Evolutionary conservation across 495 filamentous ascomycete genomes (phyloP), one percentile per base, ranked within the genome.

Genomic region (Collariella sp.): DNA sequence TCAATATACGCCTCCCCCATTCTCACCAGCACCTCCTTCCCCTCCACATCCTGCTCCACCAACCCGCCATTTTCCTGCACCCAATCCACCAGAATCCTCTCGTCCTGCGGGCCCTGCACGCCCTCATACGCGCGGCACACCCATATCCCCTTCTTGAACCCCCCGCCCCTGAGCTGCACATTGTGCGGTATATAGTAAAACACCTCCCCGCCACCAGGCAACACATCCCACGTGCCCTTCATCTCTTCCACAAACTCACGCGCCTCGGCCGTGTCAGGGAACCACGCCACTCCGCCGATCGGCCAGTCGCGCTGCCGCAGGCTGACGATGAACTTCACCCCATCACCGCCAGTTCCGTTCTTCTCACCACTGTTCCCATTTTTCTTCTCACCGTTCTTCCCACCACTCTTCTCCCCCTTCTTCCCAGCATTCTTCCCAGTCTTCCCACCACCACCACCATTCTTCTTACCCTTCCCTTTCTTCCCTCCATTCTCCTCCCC

Each of bases 1-100:
- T 39, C 42, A 0, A 42, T 26, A 10, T n/a, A 48, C 6, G 45
- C 52, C 45, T 55, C 52, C n/a, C 44, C 52, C 52, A 55, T 55
- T 4, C 31, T 10, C 2, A 18, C 18, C 16, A 55, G 13, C 16
- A 55, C 45, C 44, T 55, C 12, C 23, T 26, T 20, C 0, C 36
- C 52, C 13, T 19, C 0, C 6, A 0, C 6, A 19, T 55, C 52
- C 45, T 48, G 6, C 7, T 24, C 44, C 1, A 15, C 52, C 1
- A 10, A 2, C 3, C n/a, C 22, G 0, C 23, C 35, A 16, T 18
- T 7, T 3, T 1, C 35, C 4, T 0, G 0, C 35, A 36, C 1
- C 52, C 44, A 55, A 5, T 20, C 16, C 9, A 3, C 2, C n/a
- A 55, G 10, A 2, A 43, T 12, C 9, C 15, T 0, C 7, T 19